Evolutionary conservation across 202 grass and related monocot species (phyloP), one percentile per base, ranked within the genome.

Genomic region (Carex sylvatica): DNA sequence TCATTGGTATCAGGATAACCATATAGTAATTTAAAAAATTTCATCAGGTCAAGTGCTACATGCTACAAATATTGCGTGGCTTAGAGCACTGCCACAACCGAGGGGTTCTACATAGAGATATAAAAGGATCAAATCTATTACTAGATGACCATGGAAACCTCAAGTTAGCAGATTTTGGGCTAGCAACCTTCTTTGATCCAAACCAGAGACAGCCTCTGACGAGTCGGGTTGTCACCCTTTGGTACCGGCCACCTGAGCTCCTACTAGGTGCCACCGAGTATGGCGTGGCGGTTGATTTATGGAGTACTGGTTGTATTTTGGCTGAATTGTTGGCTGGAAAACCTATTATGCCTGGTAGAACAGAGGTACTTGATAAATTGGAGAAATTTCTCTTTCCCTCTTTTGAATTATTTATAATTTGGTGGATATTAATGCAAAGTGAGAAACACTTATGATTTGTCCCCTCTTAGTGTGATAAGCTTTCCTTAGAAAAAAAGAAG

Each of bases 181-280:
- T 90, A n/a, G 88, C 88, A 38, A 90, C 88, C 33, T 67, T 90
- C 18, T 84, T 90, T 66, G 80, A 73, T 35, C 79, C 75, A 77
- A 82, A 75, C 56, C 80, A 86, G 61, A 80, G 72, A 36, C 84
- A 89, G 16, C 88, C 81, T 24, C 44, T 86, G 46, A 90, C 88
- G 24, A 90, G 88, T 74, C 84, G 88, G 18, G 88, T 90, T 44
- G 88, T 90, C 12, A 90, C 88, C 2, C 81, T 90, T 55, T 90
- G 88, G 88, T 90, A 90, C 66, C 74, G 88, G 22, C 88, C 88
- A 36, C 88, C 88, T 13, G 88, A 90, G 49, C 88, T 90, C 79
- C 79, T 90, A 31, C 65, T 90, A 36, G 88, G 88, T 61, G 88
- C 84, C 16, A 86, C 80, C 14, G 81, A 86, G 46, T 90, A 90